Base-by-base conservation (phyloP, 352 stramenopile species). In the Thalassiosira hispida region DNA sequence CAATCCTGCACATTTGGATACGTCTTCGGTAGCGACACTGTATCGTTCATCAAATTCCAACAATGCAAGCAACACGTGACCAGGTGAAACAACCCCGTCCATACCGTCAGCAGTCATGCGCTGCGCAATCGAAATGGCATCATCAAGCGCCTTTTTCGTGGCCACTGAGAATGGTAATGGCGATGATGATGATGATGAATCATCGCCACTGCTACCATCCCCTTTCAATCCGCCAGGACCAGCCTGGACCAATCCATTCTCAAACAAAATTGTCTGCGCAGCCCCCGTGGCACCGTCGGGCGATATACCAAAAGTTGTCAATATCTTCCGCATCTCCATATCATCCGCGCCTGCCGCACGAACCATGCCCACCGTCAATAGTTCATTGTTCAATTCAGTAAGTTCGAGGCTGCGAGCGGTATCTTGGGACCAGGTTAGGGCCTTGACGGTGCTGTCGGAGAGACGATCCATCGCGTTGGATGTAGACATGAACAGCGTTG, bases 31-130 rank as follows among this genome's bases (percentile, higher is more conserved):
- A 1, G 72, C 71, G 14, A 88, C 63, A 44, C 71, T 79, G 60
- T 86, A 87, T 52, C 73, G 57, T 69, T 88, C 76, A 64, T 89
- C 74, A 66, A 87, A 92, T 70, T 92, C 79, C 23, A 93, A 60
- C 29, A 94, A 53, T 23, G 82, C 85, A 12, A 93, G 65, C 14
- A 94, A 79, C 8, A 94, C 68, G 72, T 94, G 88, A 49, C 91
- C 80, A 25, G 86, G 77, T 8, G 77, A 56, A 25, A 86, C 77
- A 16, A 65, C 29, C 14, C 33, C 56, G 64, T 79, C 42, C 23
- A 81, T 77, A 0, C 55, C 83, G 6, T 44, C 67, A 11, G 69
- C 66, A 69, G 55, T 74, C 75, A 91, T 90, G 33, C 79, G 59
- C 47, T 85, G 59, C 3, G 85, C 86, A 35, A 93, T 79, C 18